A percentile compares a stretch with the other conserved stretches of the same genome.
These are phyloP conservation scores for Naegleria gruberi DNA, from an alignment of 208 protist genomes.

Conservation along the genomic window DNA sequence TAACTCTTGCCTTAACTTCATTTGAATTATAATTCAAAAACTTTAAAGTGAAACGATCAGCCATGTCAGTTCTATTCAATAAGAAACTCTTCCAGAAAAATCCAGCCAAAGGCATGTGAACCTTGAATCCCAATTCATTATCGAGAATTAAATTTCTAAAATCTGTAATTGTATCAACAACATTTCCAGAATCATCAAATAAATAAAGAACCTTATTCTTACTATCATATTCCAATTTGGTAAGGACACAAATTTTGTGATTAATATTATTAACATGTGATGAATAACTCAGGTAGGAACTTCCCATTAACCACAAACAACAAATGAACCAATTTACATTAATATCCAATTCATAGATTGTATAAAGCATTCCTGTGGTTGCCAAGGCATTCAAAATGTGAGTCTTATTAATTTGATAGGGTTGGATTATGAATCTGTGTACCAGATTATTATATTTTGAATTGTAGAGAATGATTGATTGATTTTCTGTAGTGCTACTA, in stretches of 20 bases:
- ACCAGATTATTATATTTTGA: not conserved
- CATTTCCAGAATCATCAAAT: not conserved
- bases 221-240: not conserved
- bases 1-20: not conserved
- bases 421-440: not conserved
- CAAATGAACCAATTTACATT: not conserved
- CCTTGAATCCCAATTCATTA: not conserved
- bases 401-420: not conserved
- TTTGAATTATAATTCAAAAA: not conserved
- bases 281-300: not conserved
- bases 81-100: constrained; percentile 5
- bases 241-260: not conserved
- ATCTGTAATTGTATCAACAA: constrained; percentile 1
- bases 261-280: not conserved
- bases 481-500: too few relatives aligned
- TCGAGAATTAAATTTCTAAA: not conserved
- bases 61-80: not conserved
- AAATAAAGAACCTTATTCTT: not conserved
- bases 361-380: not conserved
- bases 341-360: not conserved
- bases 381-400: not conserved
- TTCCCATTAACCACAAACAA: not conserved
- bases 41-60: not conserved
- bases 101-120: not conserved
- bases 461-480: not conserved